Evolutionary conservation across 2,329 filamentous ascomycete genomes (phyloP), one percentile per base, ranked within the genome.

Genomic region (Aspergillus alliaceus): DNA sequence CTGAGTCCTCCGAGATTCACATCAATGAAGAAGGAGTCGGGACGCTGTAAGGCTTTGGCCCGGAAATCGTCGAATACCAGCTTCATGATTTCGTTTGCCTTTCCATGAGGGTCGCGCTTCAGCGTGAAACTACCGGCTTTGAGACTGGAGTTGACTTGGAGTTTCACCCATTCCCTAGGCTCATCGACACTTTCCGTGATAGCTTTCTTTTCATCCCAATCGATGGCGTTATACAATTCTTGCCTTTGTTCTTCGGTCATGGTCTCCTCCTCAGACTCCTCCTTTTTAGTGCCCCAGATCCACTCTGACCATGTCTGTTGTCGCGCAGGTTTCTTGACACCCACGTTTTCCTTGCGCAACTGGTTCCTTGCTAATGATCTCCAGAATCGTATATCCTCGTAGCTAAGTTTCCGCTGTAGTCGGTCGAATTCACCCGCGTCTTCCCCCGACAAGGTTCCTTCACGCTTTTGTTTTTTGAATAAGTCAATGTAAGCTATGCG

Each of bases 301-400:
- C 93, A 99, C 27, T 90, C 84, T 24, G 90, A 76, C 95, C 95
- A 99, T 5, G 91, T 91, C 70, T 96, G 90, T 64, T 91, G 88
- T 61, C 88, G 84, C 8, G 77, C 63, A 68, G 79, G 69, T 68
- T 91, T 95, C 53, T 93, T 86, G n/a, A 93, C 86, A 32, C 90
- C 90, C 2, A 95, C 88, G 61, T 96, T 96, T 71, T 99, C 95
- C 72, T 97, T 98, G 66, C 91, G 91, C 14, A 99, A 80, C 72
- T 99, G 90, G 65, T 96, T 99, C 24, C 95, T 87, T 29, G 93
- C 95, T 56, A 99, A 73, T 0, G 95, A 98, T 61, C 95, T 85
- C 93, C 95, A 99, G 77, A 99, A 99, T 4, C 95, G 89, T 53
- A 99, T 81, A 71, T 99, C 96, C 73, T 99, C 95, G 71, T 99